phyloP scores from a whole-genome alignment of 176 grass and related monocot species.

The Leersia perrieri region DNA sequence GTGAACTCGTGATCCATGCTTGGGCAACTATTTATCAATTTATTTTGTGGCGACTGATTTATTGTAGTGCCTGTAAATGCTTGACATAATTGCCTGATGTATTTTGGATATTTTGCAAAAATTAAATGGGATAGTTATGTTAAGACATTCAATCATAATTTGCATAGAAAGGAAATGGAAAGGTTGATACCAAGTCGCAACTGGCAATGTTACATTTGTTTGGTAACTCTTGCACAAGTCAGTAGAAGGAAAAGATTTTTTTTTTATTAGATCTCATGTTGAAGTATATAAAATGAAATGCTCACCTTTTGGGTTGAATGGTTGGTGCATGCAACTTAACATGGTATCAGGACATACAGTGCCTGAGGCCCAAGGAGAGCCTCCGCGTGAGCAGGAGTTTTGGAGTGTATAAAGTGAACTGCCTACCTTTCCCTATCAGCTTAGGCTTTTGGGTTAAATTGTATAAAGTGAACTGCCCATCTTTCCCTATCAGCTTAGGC shows the following conservation, averaged over 20 bases:
- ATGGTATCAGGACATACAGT: too few relatives aligned
- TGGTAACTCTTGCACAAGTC: background rate
- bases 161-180: background rate
- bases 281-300: too few relatives aligned
- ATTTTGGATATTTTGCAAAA: conserved; percentile 16
- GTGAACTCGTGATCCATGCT: background rate
- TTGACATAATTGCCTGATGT: background rate
- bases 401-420: too few relatives aligned
- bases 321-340: too few relatives aligned
- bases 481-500: too few relatives aligned
- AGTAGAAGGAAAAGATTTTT: background rate
- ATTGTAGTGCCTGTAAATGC: background rate
- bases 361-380: too few relatives aligned
- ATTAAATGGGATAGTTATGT: background rate
- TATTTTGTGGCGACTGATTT: background rate
- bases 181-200: background rate
- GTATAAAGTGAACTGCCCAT: too few relatives aligned
- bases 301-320: too few relatives aligned
- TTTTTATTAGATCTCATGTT: background rate
- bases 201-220: background rate
- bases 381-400: too few relatives aligned
- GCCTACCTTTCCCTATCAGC: too few relatives aligned
- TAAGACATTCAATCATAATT: background rate
- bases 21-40: background rate
- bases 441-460: too few relatives aligned